Conservation (phyloP, 2,329 filamentous ascomycete species). For the Anthostomella pinea region DNA sequence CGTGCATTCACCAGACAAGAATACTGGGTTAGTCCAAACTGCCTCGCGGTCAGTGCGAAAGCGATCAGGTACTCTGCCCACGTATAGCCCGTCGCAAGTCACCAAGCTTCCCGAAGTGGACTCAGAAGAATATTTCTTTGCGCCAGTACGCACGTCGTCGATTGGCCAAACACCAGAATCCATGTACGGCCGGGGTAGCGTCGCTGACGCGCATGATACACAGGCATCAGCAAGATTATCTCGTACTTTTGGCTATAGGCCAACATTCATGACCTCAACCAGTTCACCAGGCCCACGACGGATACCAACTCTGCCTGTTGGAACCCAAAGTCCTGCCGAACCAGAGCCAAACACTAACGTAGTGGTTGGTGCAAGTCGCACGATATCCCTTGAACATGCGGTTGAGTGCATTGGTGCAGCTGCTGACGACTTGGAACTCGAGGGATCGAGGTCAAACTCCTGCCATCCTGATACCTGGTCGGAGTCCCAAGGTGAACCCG, state of each 20-base stretch:
- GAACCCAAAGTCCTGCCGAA: too few species aligned
- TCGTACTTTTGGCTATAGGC: too few species aligned
- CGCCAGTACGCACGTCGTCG: slow-evolving; percentile 11
- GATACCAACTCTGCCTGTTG: too few species aligned
- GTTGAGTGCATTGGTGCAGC: too few species aligned
- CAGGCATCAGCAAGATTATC: not conserved
- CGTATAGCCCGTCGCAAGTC: too few species aligned
- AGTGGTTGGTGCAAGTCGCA: too few species aligned
- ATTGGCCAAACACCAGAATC: slow-evolving; percentile 11
- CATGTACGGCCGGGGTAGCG: not conserved
- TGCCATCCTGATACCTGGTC: slow-evolving; percentile 29
- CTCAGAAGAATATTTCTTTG: not conserved
- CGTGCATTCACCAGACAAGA: not conserved
- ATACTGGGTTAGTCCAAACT: not conserved
- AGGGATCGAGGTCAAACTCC: slow-evolving; percentile 4
- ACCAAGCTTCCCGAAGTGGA: too few species aligned
- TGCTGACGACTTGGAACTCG: not conserved
- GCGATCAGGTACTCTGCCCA: too few species aligned
- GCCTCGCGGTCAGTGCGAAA: not conserved
- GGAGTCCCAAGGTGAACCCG: slow-evolving; percentile 25
- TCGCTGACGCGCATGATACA: not conserved
- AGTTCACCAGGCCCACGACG: too few species aligned
- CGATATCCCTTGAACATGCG: too few species aligned
- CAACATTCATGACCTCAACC: too few species aligned
- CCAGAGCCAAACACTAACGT: too few species aligned